Conservation (phyloP, 2,329 filamentous ascomycete genomes). For the Fusarium sarcochroum region DNA sequence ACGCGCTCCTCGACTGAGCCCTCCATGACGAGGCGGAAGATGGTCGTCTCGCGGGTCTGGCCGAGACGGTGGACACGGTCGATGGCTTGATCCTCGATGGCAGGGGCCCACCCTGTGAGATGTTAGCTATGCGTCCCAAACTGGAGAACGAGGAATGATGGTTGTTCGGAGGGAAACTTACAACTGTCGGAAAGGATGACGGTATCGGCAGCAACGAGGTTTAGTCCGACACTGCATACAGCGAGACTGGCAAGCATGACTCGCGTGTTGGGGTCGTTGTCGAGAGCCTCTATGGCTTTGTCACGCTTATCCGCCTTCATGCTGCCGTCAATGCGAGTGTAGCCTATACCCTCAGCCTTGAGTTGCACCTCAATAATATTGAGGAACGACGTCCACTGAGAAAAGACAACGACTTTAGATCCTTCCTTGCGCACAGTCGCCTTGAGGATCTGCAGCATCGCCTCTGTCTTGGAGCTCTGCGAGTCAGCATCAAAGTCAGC, state of each 20-base stretch:
- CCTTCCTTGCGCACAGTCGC: constrained; percentile 74
- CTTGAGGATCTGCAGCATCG: constrained; percentile 80
- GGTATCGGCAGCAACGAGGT: constrained; percentile 87
- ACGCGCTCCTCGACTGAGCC: constrained; percentile 85
- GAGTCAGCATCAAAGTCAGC: constrained; percentile 71
- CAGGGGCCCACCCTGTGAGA: constrained; percentile 84
- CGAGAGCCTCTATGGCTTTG: constrained; percentile 75
- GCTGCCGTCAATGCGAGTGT: constrained; percentile 82
- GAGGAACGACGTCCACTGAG: constrained; percentile 83
- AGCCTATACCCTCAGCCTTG: constrained; percentile 70
- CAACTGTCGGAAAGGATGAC: constrained; percentile 86
- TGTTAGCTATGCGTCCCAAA: constrained; percentile 19
- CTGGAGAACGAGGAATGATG: too few relatives aligned
- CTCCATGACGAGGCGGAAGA: constrained; percentile 87
- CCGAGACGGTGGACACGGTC: constrained; percentile 90
- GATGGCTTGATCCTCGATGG: constrained; percentile 92
- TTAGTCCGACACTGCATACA: constrained; percentile 88
- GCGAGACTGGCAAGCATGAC: constrained; percentile 86
- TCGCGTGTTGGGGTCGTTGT: constrained; percentile 75
- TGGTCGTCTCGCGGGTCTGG: constrained; percentile 82
- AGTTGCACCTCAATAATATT: constrained; percentile 80
- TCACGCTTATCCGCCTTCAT: constrained; percentile 83
- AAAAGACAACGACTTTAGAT: constrained; percentile 81
- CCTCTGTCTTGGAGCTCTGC: constrained; percentile 86
- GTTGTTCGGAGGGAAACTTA: constrained; percentile 50